Evolutionary conservation across 352 stramenopile species (phyloP).

Genomic region (Plasmopara halstedii): DNA sequence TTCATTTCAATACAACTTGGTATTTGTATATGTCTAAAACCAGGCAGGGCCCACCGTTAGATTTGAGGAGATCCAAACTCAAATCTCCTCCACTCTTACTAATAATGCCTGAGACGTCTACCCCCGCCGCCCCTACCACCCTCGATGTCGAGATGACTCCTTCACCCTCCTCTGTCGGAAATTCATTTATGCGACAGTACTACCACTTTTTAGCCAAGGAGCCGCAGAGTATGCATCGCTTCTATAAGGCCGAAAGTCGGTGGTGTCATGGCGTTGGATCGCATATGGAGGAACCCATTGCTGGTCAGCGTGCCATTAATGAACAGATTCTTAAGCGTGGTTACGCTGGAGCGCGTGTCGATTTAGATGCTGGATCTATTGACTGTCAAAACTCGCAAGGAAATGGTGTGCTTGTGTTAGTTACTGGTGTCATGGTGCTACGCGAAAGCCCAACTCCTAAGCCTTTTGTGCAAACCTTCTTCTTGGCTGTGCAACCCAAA

Average conservation of each 20-base stretch:
- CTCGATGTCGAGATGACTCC: slow-evolving; percentile 32
- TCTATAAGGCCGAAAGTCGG: slow-evolving; percentile 82
- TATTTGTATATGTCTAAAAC: not conserved
- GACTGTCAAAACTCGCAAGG: slow-evolving; percentile 73
- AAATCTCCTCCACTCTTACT: slow-evolving; percentile 15
- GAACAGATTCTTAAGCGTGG: slow-evolving; percentile 74
- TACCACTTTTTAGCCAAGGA: slow-evolving; percentile 84
- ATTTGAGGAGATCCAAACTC: slow-evolving; percentile 25
- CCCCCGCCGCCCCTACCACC: slow-evolving; percentile 7
- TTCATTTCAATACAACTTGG: not conserved
- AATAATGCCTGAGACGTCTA: slow-evolving; percentile 41
- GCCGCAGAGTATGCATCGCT: slow-evolving; percentile 77
- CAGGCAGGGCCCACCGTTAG: not conserved
- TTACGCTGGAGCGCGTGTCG: slow-evolving; percentile 68
- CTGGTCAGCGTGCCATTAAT: slow-evolving; percentile 74
- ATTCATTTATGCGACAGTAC: slow-evolving; percentile 87
- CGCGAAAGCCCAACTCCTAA: slow-evolving; percentile 35
- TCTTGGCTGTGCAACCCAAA: slow-evolving; percentile 80
- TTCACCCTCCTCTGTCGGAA: slow-evolving; percentile 65
- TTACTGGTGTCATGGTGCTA: slow-evolving; percentile 84
- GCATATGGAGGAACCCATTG: slow-evolving; percentile 73
- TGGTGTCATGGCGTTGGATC: slow-evolving; percentile 78
- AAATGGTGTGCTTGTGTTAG: slow-evolving; percentile 73
- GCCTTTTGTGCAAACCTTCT: slow-evolving; percentile 85
- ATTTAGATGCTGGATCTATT: slow-evolving; percentile 78